Evolutionary conservation across 148 eudicot species (phyloP).

Genomic region (Nyssa sinensis): DNA sequence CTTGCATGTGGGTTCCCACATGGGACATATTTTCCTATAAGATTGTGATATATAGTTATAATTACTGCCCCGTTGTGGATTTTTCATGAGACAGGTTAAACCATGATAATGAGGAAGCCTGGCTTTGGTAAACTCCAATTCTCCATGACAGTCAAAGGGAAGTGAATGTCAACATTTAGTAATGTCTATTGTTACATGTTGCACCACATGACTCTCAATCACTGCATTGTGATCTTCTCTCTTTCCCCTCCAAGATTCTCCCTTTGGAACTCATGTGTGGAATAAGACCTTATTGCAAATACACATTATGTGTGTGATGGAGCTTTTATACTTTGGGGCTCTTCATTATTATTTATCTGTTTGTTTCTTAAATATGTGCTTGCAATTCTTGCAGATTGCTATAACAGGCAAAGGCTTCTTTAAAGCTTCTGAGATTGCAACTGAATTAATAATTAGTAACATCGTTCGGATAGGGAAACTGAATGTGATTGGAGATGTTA

Average conservation of each 20-base stretch:
- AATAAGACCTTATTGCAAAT: neutral
- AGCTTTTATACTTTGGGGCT: neutral
- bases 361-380: neutral
- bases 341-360: neutral
- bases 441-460: slow-evolving; percentile 82
- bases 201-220: no score
- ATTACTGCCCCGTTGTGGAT: neutral
- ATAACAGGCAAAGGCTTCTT: slow-evolving; percentile 94
- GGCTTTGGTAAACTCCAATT: neutral
- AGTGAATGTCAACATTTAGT: neutral
- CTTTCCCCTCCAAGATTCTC: neutral
- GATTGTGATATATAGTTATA: neutral
- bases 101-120: neutral
- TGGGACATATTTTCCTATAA: neutral
- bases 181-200: neutral
- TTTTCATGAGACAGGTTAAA: neutral
- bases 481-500: slow-evolving; percentile 90
- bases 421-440: slow-evolving; percentile 87
- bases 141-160: neutral
- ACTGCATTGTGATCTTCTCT: neutral
- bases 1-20: neutral
- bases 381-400: slow-evolving; percentile 67
- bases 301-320: neutral
- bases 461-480: slow-evolving; percentile 89
- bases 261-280: neutral